Evolutionary conservation across 169 alveolate genomes (phyloP), one percentile per base, ranked within the genome.

Genomic region (Eimeria brunetti): DNA sequence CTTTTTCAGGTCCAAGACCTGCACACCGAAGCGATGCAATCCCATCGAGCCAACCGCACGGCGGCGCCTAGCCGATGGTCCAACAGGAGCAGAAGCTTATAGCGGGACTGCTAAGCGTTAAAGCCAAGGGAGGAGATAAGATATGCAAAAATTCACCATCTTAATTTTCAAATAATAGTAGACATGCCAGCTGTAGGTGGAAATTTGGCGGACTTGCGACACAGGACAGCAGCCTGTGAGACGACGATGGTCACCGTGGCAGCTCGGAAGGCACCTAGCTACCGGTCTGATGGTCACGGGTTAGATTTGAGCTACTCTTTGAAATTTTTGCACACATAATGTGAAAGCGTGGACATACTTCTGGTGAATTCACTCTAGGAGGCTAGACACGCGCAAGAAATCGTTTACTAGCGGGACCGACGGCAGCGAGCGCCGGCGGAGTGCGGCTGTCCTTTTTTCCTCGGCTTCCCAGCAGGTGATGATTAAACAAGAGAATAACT

Each of bases 221-320:
- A 36, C 56, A 36, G 53, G 51, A 7, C 56, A 73, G 56, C 53
- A 36, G 53, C 83, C 53, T 1, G 22, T 53, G 53, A 73, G 41
- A 38, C 56, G 83, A 20, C 83, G 53, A 73, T 73, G 83, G 83
- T 73, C 83, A 73, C 80, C 53, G 83, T n/a, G 73, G 73, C 38
- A n/a, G 83, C 83, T 33, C 51, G 6, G 18, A 73, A 6, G 53
- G 38, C 83, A 12, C 53, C 83, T 38, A 36, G 83, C 83, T 36
- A 53, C 22, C 56, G 83, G 51, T 38, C n/a, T 33, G 53, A 36
- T 38, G 83, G 41, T 73, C 12, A 38, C 56, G 36, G 36, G 33
- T 38, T 36, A 18, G 12, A 38, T 18, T 69, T 20, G 46, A 7
- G 83, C 18, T 20, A 38, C 27, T 0, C 83, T 38, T 38, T 36